These are phyloP conservation scores for Silene conica DNA, from an alignment of 148 eudicot species.

Conservation along the genomic window DNA sequence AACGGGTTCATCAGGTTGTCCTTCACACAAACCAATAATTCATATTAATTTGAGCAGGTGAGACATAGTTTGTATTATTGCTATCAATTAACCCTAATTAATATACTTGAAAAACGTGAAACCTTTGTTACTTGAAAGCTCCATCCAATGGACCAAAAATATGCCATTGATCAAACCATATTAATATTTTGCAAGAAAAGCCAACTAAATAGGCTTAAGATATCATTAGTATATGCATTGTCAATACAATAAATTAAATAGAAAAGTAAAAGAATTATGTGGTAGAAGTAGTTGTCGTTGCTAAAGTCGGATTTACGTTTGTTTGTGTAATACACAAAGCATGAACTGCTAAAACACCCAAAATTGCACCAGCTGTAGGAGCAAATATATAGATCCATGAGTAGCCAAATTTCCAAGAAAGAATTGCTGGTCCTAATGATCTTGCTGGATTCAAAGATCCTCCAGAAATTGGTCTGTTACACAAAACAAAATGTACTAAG, in stretches of 20 bases:
- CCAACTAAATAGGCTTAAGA: neutral
- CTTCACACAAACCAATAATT: too few relatives aligned
- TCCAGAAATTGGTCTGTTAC: slow-evolving; percentile 72
- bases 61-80: too few relatives aligned
- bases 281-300: neutral
- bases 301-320: slow-evolving; percentile 1
- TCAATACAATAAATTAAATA: too few relatives aligned
- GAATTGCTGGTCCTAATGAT: slow-evolving; percentile 76
- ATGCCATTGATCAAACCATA: neutral
- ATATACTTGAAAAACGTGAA: neutral
- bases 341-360: slow-evolving; percentile 53
- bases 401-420: slow-evolving; percentile 55
- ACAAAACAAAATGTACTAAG: too few relatives aligned
- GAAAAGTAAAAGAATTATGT: too few relatives aligned
- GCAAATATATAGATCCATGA: slow-evolving; percentile 72
- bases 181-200: too few relatives aligned
- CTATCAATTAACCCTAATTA: too few relatives aligned
- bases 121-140: neutral
- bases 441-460: slow-evolving; percentile 93
- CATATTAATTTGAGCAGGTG: too few relatives aligned
- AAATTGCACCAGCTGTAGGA: slow-evolving; percentile 57
- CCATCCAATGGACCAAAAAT: neutral
- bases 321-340: slow-evolving; percentile 38
- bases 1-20: too few relatives aligned
- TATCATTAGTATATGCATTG: neutral